phyloP scores from a whole-genome alignment of 1,139 yeast species.

The Sugiyamaella neomexicana region DNA sequence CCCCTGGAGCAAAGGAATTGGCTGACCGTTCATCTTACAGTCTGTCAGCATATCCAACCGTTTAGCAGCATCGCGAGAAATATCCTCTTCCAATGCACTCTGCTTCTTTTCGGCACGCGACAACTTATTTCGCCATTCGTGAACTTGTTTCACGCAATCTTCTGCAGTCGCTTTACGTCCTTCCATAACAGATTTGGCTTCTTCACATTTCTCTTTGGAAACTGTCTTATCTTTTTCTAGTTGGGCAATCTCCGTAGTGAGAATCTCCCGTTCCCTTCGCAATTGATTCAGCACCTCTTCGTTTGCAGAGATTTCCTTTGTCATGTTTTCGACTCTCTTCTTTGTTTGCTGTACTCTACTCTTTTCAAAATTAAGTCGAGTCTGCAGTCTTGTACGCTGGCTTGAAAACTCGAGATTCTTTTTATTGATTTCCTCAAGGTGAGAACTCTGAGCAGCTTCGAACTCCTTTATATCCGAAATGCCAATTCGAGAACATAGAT shows the following conservation, averaged over 20 bases:
- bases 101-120: slow-evolving; percentile 23
- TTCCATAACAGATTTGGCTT: slow-evolving; percentile 30
- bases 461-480: slow-evolving; percentile 61
- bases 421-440: slow-evolving; percentile 58
- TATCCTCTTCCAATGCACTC: slow-evolving; percentile 49
- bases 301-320: slow-evolving; percentile 24
- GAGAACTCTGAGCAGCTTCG: slow-evolving; percentile 60
- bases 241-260: slow-evolving; percentile 22
- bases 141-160: slow-evolving; percentile 14
- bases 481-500: slow-evolving; percentile 56
- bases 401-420: slow-evolving; percentile 63
- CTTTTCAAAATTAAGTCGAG: slow-evolving; percentile 63
- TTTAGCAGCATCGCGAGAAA: slow-evolving; percentile 58
- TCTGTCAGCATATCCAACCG: slow-evolving; percentile 63
- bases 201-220: slow-evolving; percentile 43
- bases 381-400: slow-evolving; percentile 59
- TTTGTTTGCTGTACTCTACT: slow-evolving; percentile 40
- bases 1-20: slow-evolving; percentile 65
- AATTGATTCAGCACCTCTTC: slow-evolving; percentile 25
- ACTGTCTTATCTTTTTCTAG: slow-evolving; percentile 34
- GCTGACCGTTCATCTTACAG: slow-evolving; percentile 72
- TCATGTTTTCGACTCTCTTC: slow-evolving; percentile 27
- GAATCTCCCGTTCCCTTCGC: slow-evolving; percentile 21
- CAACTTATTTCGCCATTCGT: slow-evolving; percentile 17
- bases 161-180: slow-evolving; percentile 18